Percentiles rank a stretch among this genome's conserved stretches.
These are phyloP conservation scores for Phytomonas francai DNA, from an alignment of 208 protist species.

Conservation along the genomic window DNA sequence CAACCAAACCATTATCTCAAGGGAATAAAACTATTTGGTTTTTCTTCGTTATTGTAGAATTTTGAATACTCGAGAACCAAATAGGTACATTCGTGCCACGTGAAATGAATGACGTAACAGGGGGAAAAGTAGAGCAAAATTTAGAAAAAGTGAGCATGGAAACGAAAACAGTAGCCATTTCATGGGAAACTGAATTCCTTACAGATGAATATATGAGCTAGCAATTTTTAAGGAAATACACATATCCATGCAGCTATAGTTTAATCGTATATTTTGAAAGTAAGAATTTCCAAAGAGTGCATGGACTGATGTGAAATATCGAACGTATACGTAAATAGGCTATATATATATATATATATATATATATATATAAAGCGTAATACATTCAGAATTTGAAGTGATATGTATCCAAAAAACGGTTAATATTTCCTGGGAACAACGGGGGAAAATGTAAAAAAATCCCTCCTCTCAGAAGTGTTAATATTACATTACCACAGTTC, in stretches of 20 bases:
- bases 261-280: neutral
- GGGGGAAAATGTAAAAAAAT: neutral
- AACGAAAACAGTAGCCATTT: neutral
- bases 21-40: constrained; percentile 1
- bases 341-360: neutral
- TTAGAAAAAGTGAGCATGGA: neutral
- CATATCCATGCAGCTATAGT: neutral
- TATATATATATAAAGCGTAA: neutral
- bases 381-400: neutral
- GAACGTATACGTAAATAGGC: neutral
- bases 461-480: neutral
- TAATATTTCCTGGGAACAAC: neutral
- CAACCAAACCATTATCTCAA: constrained; percentile 6
- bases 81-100: constrained; percentile 3
- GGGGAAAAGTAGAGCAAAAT: neutral
- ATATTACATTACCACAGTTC: constrained; percentile 1
- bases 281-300: neutral
- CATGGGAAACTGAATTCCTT: neutral
- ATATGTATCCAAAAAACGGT: neutral
- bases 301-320: neutral
- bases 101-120: neutral
- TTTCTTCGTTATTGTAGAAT: neutral
- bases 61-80: neutral
- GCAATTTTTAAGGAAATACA: neutral
- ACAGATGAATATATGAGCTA: neutral